Conservation (phyloP, 139 green algal species). For the Eudorina sp. region DNA sequence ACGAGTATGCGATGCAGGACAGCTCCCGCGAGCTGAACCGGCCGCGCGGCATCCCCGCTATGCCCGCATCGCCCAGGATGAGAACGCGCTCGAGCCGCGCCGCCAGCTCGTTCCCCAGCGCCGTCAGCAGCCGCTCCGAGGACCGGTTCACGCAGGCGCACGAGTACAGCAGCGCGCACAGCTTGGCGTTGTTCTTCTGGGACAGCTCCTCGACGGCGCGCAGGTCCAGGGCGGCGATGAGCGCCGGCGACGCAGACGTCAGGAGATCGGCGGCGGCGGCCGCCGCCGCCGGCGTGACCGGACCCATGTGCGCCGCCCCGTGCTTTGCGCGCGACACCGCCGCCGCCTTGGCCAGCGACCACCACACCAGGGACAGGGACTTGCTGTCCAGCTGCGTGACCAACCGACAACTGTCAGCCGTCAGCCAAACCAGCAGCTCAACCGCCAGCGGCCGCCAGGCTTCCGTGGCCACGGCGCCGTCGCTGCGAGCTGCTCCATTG, state of each 20-base stretch:
- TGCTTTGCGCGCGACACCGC: not conserved
- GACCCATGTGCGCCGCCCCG: not conserved
- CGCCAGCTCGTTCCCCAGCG: not conserved
- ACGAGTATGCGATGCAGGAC: slow-evolving; percentile 27
- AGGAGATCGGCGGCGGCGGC: not conserved
- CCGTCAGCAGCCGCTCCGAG: not conserved
- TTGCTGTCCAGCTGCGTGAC: not conserved
- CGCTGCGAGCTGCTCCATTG: no score
- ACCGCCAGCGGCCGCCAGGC: not conserved
- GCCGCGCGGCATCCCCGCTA: not conserved
- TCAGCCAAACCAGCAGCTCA: not conserved
- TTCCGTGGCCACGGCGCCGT: not conserved
- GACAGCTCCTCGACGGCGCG: not conserved
- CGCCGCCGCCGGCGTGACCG: not conserved
- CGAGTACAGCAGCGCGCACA: not conserved
- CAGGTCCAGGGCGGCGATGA: not conserved
- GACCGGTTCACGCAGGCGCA: not conserved
- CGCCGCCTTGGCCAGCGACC: slow-evolving; percentile 8
- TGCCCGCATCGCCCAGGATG: not conserved
- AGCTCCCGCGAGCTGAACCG: slow-evolving; percentile 13
- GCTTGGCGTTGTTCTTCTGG: not conserved
- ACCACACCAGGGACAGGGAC: not conserved
- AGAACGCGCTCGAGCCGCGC: not conserved
- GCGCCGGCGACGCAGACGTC: not conserved
- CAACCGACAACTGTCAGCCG: not conserved